Conservation (phyloP, 2,329 filamentous ascomycete genomes). For the Claviceps sp. region DNA sequence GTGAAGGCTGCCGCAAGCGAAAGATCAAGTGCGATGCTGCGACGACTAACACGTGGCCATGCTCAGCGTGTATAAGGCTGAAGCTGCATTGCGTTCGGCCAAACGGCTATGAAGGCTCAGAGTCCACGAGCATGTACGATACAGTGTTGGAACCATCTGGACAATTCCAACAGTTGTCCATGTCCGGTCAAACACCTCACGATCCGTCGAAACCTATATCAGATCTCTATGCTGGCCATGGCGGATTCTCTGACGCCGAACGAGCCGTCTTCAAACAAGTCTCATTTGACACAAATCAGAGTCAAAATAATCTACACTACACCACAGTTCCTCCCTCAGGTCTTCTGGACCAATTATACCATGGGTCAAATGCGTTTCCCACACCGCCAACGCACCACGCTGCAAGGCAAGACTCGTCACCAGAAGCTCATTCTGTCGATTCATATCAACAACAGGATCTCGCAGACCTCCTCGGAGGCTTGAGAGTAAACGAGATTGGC, state of each 20-base stretch:
- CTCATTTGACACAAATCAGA: constrained; percentile 30
- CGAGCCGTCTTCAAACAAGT: constrained; percentile 32
- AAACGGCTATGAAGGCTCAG: constrained; percentile 50
- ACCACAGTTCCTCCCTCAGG: constrained; percentile 35
- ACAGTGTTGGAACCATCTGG: constrained; percentile 17
- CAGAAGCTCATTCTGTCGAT: constrained; percentile 43
- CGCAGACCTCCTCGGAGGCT: constrained; percentile 66
- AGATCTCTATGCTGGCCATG: constrained; percentile 35
- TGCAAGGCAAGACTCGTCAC: constrained; percentile 22
- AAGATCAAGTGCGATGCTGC: constrained; percentile 98
- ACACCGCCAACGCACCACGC: constrained; percentile 31
- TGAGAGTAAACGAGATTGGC: constrained; percentile 78
- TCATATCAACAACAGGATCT: constrained; percentile 58
- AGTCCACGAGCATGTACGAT: constrained; percentile 20
- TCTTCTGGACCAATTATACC: constrained; percentile 38
- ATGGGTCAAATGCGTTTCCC: constrained; percentile 36
- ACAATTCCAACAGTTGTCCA: constrained; percentile 35
- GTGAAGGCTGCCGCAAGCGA: constrained; percentile 82
- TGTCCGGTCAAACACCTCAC: constrained; percentile 31
- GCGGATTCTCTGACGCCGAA: constrained; percentile 32
- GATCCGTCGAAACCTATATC: constrained; percentile 23
- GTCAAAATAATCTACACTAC: constrained; percentile 39
- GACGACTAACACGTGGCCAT: constrained; percentile 95
- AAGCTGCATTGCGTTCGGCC: constrained; percentile 91
- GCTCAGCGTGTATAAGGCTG: constrained; percentile 79